These are phyloP conservation scores for Phyllosticta paracitricarpa DNA, from an alignment of 2,329 filamentous ascomycete species.

Conservation along the genomic window DNA sequence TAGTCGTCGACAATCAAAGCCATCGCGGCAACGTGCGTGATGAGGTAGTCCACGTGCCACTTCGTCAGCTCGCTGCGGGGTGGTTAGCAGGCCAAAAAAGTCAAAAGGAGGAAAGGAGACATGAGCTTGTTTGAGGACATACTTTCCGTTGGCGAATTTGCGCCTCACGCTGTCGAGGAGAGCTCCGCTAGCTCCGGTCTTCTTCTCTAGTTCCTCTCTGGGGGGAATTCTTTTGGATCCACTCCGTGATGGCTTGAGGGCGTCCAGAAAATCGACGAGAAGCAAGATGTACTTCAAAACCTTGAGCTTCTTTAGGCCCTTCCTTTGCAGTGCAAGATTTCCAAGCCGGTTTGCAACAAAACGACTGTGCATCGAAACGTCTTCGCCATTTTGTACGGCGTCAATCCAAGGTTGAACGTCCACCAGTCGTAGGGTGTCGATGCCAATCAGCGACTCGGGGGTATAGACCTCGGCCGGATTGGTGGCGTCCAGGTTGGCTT, in stretches of 20 bases:
- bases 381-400: conserved; percentile 47
- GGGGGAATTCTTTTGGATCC: conserved; percentile 44
- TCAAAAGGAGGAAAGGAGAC: conserved; percentile 2
- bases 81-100: conserved; percentile 11
- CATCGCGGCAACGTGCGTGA: conserved; percentile 63
- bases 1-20: conserved; percentile 64
- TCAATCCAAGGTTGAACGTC: conserved; percentile 68
- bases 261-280: conserved; percentile 38
- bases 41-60: conserved; percentile 60
- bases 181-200: conserved; percentile 48
- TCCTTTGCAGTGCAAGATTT: conserved; percentile 44
- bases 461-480: conserved; percentile 66
- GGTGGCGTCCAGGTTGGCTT: conserved; percentile 55
- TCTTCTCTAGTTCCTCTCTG: conserved; percentile 50
- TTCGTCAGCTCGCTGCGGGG: conserved; percentile 49
- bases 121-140: conserved; percentile 10
- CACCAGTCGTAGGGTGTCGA: conserved; percentile 56
- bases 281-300: conserved; percentile 39
- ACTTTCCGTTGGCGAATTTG: conserved; percentile 54
- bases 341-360: conserved; percentile 58
- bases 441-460: conserved; percentile 54
- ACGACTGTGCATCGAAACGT: conserved; percentile 47
- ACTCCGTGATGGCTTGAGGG: conserved; percentile 24
- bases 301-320: conserved; percentile 36
- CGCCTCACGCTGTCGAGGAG: conserved; percentile 58